Evolutionary conservation across 257 asterid genomes (phyloP).

Genomic region (Solanum peruvianum): DNA sequence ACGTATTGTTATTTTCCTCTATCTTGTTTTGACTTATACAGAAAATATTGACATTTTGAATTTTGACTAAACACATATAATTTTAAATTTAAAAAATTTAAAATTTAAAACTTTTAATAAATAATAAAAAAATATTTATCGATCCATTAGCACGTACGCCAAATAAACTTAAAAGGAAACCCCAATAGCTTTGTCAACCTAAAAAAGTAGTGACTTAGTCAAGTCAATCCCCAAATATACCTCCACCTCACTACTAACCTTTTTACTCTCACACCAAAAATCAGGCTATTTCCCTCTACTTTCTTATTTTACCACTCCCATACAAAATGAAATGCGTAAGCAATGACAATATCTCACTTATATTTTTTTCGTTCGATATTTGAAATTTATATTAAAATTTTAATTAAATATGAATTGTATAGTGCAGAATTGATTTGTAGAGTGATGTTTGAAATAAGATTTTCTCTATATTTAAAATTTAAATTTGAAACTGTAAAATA

Average conservation of each 20-base stretch:
- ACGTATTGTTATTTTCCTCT: background rate
- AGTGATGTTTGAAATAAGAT: accelerated
- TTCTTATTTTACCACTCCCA: background rate
- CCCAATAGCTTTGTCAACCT: background rate
- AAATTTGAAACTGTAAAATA: accelerated
- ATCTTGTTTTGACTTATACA: background rate
- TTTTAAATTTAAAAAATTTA: no score
- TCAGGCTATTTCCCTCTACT: conserved; percentile 9
- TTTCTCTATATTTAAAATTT: accelerated
- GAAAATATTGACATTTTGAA: no score
- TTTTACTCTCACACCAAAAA: background rate
- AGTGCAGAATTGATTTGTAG: accelerated
- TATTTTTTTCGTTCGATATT: background rate
- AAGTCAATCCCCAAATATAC: background rate
- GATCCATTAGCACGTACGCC: no score
- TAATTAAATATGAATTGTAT: accelerated
- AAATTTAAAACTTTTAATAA: no score
- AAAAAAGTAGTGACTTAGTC: background rate
- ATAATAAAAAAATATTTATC: no score
- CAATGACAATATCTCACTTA: conserved; percentile 23
- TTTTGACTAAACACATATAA: no score
- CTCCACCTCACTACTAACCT: background rate
- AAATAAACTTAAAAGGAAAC: no score
- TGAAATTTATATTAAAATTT: accelerated
- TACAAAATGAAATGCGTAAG: conserved; percentile 37